Conservation (phyloP, 2,329 filamentous ascomycete species). For the Verticillium klebahnii region DNA sequence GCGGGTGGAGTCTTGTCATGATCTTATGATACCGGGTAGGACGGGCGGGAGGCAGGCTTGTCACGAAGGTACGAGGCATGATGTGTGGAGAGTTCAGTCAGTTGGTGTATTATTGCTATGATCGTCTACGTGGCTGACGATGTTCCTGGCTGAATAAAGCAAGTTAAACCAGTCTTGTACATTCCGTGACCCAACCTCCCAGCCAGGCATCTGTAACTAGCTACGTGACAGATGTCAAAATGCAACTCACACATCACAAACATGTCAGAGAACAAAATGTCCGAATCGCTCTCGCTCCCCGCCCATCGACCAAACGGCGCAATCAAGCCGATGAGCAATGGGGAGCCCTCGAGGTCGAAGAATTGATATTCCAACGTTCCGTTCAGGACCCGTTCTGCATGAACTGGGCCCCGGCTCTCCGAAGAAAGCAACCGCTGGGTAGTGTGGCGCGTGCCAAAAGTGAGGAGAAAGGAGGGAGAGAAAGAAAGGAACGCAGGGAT, state of each 20-base stretch:
- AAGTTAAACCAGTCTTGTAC: background rate
- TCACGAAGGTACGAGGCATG: background rate
- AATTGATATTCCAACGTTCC: conserved; percentile 70
- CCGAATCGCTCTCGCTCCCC: conserved; percentile 37
- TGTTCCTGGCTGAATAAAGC: background rate
- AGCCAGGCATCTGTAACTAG: too few species aligned
- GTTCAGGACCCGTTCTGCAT: conserved; percentile 70
- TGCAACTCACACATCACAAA: background rate
- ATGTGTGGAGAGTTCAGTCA: background rate
- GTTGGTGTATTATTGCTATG: background rate
- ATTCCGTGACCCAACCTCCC: background rate
- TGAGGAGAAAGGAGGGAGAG: conserved; percentile 1
- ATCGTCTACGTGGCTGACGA: background rate
- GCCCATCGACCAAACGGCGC: conserved; percentile 19
- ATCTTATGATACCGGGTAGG: background rate
- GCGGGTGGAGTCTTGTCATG: background rate
- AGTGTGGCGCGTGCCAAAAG: conserved; percentile 46
- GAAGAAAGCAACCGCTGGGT: conserved; percentile 39
- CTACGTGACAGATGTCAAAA: too few species aligned
- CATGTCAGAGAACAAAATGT: conserved; percentile 15
- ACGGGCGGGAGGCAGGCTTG: background rate
- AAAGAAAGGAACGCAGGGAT: conserved; percentile 9
- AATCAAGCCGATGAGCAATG: background rate
- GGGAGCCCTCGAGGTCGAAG: conserved; percentile 1
- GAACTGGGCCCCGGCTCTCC: conserved; percentile 68